Evolutionary conservation across 179 eudicot genomes (phyloP), one percentile per base, ranked within the genome.

Genomic region (Spergularia azorica): DNA sequence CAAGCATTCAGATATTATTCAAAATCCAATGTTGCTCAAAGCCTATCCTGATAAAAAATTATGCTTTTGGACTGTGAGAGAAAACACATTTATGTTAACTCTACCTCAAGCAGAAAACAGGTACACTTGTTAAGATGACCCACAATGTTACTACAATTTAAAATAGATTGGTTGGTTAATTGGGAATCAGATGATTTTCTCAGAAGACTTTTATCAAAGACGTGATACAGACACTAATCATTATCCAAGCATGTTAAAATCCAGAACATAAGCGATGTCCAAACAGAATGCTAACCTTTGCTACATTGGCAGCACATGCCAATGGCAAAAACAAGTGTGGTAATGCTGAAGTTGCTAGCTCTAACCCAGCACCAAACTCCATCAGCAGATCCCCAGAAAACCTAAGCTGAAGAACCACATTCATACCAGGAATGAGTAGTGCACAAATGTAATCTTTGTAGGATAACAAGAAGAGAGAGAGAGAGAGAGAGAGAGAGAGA

Each of bases 321-420:
- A 96, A 86, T 79, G 99, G 99, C 62, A 96, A 89, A 84, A 96
- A 96, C 67, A 96, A 89, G 73, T 96, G 97, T 17, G 99, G 99
- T 63, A 87, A 85, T 63, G 87, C 92, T 76, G 99, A 87, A 84
- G 98, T 96, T 55, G 91, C 98, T 85, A 96, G 87, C 86, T 96
- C 99, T 69, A 96, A 84, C 52, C 93, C 99, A 77, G 99, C 99
- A 81, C 99, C 99, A 79, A 95, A 77, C 80, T 96, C 98, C 99
- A 96, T 89, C 73, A 96, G 79, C 75, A 96, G 88, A 88, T 96
- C 99, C 74, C 99, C 98, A 36, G 99, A 61, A 86, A 91, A 89
- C 73, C 98, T 89, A 73, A 95, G 98, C 99, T 95, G 90, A 75
- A 87, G 79, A 52, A 61, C 56, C 79, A 73, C 36, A 32, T 71